Base-by-base conservation (phyloP, 768 basidiomycete species). In the Phylloporus sp. region DNA sequence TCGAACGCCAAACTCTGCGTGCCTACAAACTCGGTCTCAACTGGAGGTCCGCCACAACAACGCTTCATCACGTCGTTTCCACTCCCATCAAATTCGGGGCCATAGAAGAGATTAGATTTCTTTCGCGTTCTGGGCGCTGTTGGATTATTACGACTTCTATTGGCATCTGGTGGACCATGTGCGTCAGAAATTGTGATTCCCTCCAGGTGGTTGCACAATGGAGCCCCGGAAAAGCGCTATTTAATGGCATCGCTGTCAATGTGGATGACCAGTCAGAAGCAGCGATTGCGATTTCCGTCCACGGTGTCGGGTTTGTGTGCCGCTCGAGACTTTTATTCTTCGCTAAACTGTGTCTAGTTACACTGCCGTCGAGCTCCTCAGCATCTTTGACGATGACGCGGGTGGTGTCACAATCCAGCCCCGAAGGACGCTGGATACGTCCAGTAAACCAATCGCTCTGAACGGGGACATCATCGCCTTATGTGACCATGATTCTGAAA, bases 151-250 rank as follows among this genome's bases (percentile, higher is more conserved):
- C 77, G 7, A 70, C 80, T 9, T 80, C 79, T 4, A 77, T 76
- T 49, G 71, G 73, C 6, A 75, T 86, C 40, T 86, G 84, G 84
- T 78, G 79, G 32, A 67, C 70, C 15, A 54, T 85, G 38, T 68
- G 71, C 1, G 55, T 81, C 17, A 83, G 84, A 79, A 71, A 79
- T 44, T 57, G 44, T 22, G 43, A 54, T 33, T 46, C 56, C 13
- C 54, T 78, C 20, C 50, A 44, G 23, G 50, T 56, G 9, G 59
- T 63, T 13, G 73, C 70, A 13, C 69, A 76, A 40, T 84, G 84
- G 82, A 73, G 71, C 22, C 75, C 72, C 0, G 71, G 73, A 42
- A 76, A 76, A 14, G 76, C 71, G 1, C 57, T 82, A 8, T 77
- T 84, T 48, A 73, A 69, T 31, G 76, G 74, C 3, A 66, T 82